A percentile compares a stretch with the other conserved stretches of the same genome.
Conservation (phyloP, 2,329 filamentous ascomycete species). For the Phialophora macrospora region DNA sequence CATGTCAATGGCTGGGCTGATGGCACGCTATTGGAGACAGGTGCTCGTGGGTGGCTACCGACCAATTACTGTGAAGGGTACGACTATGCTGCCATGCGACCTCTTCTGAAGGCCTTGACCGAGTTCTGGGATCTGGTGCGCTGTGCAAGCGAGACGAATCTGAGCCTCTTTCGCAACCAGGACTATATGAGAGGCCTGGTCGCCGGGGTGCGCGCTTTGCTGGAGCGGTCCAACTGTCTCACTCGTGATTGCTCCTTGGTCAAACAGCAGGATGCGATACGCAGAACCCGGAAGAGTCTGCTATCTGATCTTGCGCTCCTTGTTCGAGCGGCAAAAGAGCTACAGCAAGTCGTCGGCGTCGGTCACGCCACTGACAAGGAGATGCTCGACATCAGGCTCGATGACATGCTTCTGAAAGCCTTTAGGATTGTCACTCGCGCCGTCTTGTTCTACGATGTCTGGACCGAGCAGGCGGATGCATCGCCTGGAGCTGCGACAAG, state of each 20-base stretch:
- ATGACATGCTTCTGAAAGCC: constrained; percentile 90
- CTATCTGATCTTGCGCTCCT: constrained; percentile 87
- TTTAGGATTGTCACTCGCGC: constrained; percentile 93
- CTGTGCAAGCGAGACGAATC: constrained; percentile 74
- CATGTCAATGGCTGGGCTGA: constrained; percentile 99
- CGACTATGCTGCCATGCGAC: constrained; percentile 83
- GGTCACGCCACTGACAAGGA: constrained; percentile 51
- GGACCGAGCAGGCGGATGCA: constrained; percentile 62
- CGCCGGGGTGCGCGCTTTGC: constrained; percentile 84
- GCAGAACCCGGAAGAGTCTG: constrained; percentile 81
- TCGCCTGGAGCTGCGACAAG: constrained; percentile 41
- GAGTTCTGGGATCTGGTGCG: constrained; percentile 91
- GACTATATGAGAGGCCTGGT: constrained; percentile 95
- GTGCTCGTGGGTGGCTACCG: constrained; percentile 89
- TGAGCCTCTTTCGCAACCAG: constrained; percentile 82
- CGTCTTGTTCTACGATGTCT: constrained; percentile 84
- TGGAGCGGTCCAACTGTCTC: constrained; percentile 87
- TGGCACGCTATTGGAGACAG: constrained; percentile 83
- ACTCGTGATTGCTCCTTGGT: constrained; percentile 79
- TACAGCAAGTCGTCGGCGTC: constrained; percentile 72
- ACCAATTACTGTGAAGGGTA: constrained; percentile 98
- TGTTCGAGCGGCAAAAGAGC: constrained; percentile 83
- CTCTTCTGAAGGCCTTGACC: constrained; percentile 80
- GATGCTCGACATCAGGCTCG: constrained; percentile 73
- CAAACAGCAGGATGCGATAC: constrained; percentile 73